Base-by-base conservation (phyloP, 495 filamentous ascomycete genomes). In the Tricharina praecox region DNA sequence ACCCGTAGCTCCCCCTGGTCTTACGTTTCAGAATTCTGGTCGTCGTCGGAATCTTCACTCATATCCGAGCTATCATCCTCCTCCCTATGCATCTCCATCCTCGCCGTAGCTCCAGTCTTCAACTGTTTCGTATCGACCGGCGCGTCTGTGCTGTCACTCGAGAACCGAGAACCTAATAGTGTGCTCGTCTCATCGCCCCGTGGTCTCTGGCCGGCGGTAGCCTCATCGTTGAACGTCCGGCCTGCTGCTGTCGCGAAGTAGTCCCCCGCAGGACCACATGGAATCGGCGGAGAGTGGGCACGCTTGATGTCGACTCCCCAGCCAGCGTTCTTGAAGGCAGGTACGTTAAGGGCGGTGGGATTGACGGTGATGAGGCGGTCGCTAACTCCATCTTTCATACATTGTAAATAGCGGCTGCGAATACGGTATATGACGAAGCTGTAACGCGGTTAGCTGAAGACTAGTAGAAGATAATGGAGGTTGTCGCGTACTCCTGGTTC, bases 21-120 rank as follows among this genome's bases (percentile, higher is more conserved):
- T n/a, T 35, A 33, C 30, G 18, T 37, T 33, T 48, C 32, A 10
- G 18, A 21, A 39, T 38, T 28, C 45, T 50, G 39, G 8, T 69
- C 71, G 48, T 93, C 86, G 40, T 97, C 90, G 54, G 85, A 95
- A 44, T 96, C 88, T 53, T 95, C 90, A 56, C 85, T 95, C 50
- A 95, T 64, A 61, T 96, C 90, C 59, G 85, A 93, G 61, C 90
- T 96, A 61, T 96, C 92, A 23, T 95, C 92, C 36, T 96, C 90
- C 47, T 94, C 88, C 58, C 82, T 75, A 51, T 88, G 82, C 54
- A 86, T 78, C 30, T 75, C 75, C 43, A 76, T 71, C 13, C 40
- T 24, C 20, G 21, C 26, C 24, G 40, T 23, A 26, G 20, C 20
- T 37, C 52, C 50, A 4, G 23, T 25, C 33, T 56, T 54, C 16